Evolutionary conservation across 2,329 filamentous ascomycete species (phyloP).

Genomic region (Fusarium zealandicum): DNA sequence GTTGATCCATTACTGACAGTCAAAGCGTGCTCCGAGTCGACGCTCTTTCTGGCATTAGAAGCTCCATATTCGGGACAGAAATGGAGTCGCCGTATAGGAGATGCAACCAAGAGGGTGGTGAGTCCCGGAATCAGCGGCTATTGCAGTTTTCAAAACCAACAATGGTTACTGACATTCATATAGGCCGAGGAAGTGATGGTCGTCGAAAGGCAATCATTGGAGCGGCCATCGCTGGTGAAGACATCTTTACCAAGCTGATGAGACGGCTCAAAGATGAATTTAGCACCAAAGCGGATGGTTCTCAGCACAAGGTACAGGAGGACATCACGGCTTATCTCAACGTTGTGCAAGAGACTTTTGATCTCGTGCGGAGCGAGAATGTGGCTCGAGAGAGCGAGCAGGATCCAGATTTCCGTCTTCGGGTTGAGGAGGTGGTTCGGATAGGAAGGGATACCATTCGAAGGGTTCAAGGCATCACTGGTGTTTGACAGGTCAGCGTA

Average conservation of each 20-base stretch:
- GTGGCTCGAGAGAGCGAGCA: slow-evolving; percentile 47
- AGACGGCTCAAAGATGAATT: slow-evolving; percentile 38
- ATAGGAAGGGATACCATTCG: slow-evolving; percentile 9
- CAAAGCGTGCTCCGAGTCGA: slow-evolving; percentile 46
- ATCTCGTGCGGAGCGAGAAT: slow-evolving; percentile 50
- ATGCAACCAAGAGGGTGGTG: slow-evolving; percentile 46
- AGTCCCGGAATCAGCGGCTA: background rate
- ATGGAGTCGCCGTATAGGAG: slow-evolving; percentile 48
- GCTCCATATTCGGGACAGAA: slow-evolving; percentile 47
- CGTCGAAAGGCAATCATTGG: slow-evolving; percentile 48
- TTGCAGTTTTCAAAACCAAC: background rate
- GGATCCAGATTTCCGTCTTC: slow-evolving; percentile 46
- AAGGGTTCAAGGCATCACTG: background rate
- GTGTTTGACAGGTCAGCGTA: no score
- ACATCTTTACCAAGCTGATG: slow-evolving; percentile 45
- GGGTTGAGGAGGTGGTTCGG: slow-evolving; percentile 36
- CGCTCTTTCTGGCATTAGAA: slow-evolving; percentile 47
- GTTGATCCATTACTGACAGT: background rate
- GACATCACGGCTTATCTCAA: slow-evolving; percentile 36
- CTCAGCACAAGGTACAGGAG: slow-evolving; percentile 35
- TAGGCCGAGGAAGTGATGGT: slow-evolving; percentile 45
- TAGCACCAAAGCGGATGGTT: slow-evolving; percentile 15
- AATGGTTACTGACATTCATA: background rate
- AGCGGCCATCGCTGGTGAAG: slow-evolving; percentile 30
- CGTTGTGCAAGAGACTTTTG: slow-evolving; percentile 41